Conservation (phyloP, 768 basidiomycete species). For the Crepidotus variabilis region DNA sequence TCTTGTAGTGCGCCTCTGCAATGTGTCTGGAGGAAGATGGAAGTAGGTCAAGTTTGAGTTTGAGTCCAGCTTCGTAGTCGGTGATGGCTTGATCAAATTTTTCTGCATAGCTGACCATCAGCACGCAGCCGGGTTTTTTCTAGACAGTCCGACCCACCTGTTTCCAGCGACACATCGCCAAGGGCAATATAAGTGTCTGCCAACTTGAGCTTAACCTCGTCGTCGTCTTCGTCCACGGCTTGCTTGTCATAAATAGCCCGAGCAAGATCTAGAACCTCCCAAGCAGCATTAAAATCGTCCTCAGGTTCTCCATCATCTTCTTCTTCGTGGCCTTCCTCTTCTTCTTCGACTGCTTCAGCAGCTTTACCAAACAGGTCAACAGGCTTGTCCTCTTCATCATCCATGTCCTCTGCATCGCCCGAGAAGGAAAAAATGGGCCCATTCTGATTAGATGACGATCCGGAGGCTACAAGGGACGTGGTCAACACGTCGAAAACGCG, state of each 20-base stretch:
- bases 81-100: constrained; percentile 93
- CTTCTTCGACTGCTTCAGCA: constrained; percentile 43
- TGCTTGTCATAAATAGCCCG: constrained; percentile 79
- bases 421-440: constrained; percentile 75
- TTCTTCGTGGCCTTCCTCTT: constrained; percentile 51
- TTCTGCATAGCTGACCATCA: constrained; percentile 45
- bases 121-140: constrained; percentile 1
- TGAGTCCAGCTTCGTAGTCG: constrained; percentile 79
- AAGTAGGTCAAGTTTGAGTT: constrained; percentile 68
- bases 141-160: constrained; percentile 50
- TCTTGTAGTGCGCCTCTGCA: constrained; percentile 91
- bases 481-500: neutral
- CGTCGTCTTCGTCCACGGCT: constrained; percentile 45
- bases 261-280: constrained; percentile 96
- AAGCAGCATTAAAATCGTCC: constrained; percentile 97
- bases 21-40: constrained; percentile 90
- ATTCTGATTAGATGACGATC: constrained; percentile 31
- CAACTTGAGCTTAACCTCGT: constrained; percentile 70
- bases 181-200: constrained; percentile 89
- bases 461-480: constrained; percentile 19
- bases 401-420: constrained; percentile 72
- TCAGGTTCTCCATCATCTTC: constrained; percentile 81
- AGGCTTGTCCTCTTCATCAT: constrained; percentile 42
- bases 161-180: constrained; percentile 96
- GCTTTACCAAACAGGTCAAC: constrained; percentile 66